Evolutionary conservation across 129 eudicot species (phyloP), one percentile per base, ranked within the genome.

Genomic region (Flaveria linearis): DNA sequence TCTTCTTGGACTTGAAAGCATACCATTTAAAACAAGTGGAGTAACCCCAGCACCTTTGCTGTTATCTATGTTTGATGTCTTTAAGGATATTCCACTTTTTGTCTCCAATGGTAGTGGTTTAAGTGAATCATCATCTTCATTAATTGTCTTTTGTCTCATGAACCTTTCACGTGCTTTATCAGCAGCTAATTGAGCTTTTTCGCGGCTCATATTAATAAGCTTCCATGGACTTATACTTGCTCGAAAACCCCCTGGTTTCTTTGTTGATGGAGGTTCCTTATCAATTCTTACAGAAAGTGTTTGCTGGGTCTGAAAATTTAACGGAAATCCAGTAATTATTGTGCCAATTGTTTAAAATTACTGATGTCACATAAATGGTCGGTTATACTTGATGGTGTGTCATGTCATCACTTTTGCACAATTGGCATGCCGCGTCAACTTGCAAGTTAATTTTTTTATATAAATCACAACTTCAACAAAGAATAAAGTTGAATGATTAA

Each of bases 161-260:
- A 88, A 86, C 91, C 82, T 88, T 78, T 90, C 98, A 72, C 87
- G 87, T 12, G 97, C 98, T 71, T 83, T 88, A 26, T 84, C 95
- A 30, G 93, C 96, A 41, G 97, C 99, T 28, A 86, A 30, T 61
- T 91, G 78, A 64, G 99, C 99, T 76, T 85, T 94, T 42, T 87
- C 97, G 30, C 86, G 78, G 82, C 87, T 94, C 96, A 94, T 84
- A 22, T 72, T 87, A 20, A 91, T 85, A 42, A 94, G 89, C 81
- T 86, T 94, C 99, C 99, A 94, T 55, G 97, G 99, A 77, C 82
- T 86, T 65, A 94, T 88, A 79, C 86, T 86, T 56, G 97, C 97
- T 39, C 83, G 98, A 68, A 90, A 90, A 5, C 86, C 83, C 84
- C 81, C 85, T 68, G 85, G 86, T 65, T 87, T 86, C 80, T 78